phyloP scores from a whole-genome alignment of 352 stramenopile species.

The Hyaloperonospora brassicae region DNA sequence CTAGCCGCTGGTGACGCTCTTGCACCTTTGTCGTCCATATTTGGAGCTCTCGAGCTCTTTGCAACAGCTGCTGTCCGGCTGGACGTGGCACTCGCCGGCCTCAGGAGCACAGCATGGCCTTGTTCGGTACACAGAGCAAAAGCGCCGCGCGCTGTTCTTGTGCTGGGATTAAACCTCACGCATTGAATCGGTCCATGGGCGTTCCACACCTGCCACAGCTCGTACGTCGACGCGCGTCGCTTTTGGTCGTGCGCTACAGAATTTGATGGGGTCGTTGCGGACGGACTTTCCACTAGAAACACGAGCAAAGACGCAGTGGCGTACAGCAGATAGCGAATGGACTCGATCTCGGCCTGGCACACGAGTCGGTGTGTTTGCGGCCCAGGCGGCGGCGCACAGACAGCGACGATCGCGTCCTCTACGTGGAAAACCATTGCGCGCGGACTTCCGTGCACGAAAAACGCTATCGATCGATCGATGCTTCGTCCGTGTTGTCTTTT shows the following conservation, averaged over 20 bases:
- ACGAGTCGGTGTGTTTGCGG: constrained; percentile 17
- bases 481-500: too few relatives aligned
- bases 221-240: constrained; percentile 32
- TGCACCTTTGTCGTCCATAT: constrained; percentile 1
- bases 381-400: constrained; percentile 31
- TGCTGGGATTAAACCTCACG: constrained; percentile 48
- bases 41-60: constrained; percentile 8
- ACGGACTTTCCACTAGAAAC: constrained; percentile 39
- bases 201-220: constrained; percentile 67
- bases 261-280: constrained; percentile 2
- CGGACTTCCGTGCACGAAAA: too few relatives aligned
- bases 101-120: constrained; percentile 53
- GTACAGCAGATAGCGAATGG: constrained; percentile 55
- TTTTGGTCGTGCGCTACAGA: constrained; percentile 4
- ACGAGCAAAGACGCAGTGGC: constrained; percentile 48
- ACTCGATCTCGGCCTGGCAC: constrained; percentile 39
- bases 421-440: constrained; percentile 37
- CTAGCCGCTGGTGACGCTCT: not conserved
- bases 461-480: too few relatives aligned
- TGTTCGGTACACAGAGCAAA: constrained; percentile 57
- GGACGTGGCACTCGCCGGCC: constrained; percentile 35
- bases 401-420: constrained; percentile 39
- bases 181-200: constrained; percentile 35
- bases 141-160: constrained; percentile 42
- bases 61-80: constrained; percentile 14